Evolutionary conservation across 768 basidiomycete genomes (phyloP).

Genomic region (Sarcodon sp.): DNA sequence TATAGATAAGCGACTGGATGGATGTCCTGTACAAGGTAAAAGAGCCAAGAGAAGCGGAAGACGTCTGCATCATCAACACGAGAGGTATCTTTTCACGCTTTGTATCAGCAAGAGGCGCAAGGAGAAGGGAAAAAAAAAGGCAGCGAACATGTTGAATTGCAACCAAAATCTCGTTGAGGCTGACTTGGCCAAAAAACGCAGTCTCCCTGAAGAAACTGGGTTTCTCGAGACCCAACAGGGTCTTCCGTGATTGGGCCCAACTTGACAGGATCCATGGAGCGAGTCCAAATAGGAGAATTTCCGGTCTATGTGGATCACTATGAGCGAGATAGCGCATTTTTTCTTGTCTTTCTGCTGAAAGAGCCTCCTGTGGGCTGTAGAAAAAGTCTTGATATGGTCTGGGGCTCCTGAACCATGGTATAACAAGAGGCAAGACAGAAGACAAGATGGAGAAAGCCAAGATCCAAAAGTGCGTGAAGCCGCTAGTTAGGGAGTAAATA

Average conservation of each 20-base stretch:
- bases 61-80: slow-evolving; percentile 57
- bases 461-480: slow-evolving; percentile 37
- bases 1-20: slow-evolving; percentile 57
- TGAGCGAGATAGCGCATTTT: slow-evolving; percentile 64
- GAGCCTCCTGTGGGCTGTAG: slow-evolving; percentile 43
- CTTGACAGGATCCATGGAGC: slow-evolving; percentile 75
- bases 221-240: slow-evolving; percentile 45
- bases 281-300: slow-evolving; percentile 72
- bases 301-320: slow-evolving; percentile 66
- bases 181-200: slow-evolving; percentile 36
- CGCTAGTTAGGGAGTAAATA: slow-evolving; percentile 48
- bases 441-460: slow-evolving; percentile 52
- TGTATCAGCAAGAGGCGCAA: slow-evolving; percentile 4
- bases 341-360: slow-evolving; percentile 59
- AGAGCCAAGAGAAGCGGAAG: slow-evolving; percentile 69
- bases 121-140: neutral
- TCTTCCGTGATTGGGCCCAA: slow-evolving; percentile 56
- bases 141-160: slow-evolving; percentile 60
- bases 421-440: slow-evolving; percentile 42
- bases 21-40: slow-evolving; percentile 71
- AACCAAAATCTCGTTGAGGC: slow-evolving; percentile 49
- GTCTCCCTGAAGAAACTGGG: slow-evolving; percentile 25
- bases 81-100: slow-evolving; percentile 47
- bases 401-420: slow-evolving; percentile 27
- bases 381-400: slow-evolving; percentile 27